phyloP scores from a whole-genome alignment of 257 asterid genomes.

The Salvia miltiorrhiza region DNA sequence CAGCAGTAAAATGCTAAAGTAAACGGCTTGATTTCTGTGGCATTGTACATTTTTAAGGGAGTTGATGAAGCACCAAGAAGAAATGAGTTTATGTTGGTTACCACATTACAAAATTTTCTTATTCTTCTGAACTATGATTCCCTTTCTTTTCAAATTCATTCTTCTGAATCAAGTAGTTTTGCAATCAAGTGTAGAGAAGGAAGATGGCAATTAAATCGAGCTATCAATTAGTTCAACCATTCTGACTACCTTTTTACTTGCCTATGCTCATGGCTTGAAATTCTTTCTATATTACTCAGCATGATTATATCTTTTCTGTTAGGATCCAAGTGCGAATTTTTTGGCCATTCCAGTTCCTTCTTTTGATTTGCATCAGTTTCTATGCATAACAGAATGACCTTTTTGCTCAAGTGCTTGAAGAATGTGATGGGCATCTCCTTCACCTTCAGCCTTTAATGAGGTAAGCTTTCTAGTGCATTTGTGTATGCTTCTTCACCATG shows the following conservation, averaged over 20 bases:
- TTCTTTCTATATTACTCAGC: neutral
- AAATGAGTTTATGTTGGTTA: too few species aligned
- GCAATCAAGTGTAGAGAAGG: neutral
- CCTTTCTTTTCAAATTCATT: neutral
- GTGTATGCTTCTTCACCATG: slow-evolving; percentile 2
- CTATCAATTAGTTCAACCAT: neutral
- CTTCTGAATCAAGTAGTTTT: neutral
- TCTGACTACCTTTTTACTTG: neutral
- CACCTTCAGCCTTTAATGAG: slow-evolving; percentile 72
- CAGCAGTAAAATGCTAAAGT: neutral
- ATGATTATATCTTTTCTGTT: neutral
- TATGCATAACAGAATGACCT: slow-evolving; percentile 51
- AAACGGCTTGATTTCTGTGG: neutral
- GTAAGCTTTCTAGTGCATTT: slow-evolving; percentile 30
- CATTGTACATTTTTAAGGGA: neutral
- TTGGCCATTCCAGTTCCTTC: slow-evolving; percentile 4
- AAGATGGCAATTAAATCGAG: neutral
- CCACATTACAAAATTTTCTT: neutral
- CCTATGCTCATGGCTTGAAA: neutral
- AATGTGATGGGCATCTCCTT: slow-evolving; percentile 66
- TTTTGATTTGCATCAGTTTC: slow-evolving; percentile 14
- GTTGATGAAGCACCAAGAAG: too few species aligned
- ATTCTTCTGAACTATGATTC: neutral
- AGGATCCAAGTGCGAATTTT: neutral
- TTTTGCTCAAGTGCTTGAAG: slow-evolving; percentile 79